phyloP scores from a whole-genome alignment of 306 rosid species.

The Calophaca sinica region DNA sequence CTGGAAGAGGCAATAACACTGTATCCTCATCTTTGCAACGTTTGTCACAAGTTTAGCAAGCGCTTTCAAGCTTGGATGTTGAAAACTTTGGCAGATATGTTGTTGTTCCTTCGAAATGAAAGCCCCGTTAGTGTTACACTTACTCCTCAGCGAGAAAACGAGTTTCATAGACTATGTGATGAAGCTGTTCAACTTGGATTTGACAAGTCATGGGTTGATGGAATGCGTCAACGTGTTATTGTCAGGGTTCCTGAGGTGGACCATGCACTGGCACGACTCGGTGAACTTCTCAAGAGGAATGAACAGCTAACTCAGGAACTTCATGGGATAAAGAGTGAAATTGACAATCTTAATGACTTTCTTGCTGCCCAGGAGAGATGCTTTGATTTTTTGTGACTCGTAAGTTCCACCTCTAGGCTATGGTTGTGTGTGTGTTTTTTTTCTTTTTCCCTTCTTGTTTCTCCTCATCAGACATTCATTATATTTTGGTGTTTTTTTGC shows the following conservation, averaged over 20 bases:
- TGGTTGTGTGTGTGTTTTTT: too few species aligned
- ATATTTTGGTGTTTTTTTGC: too few species aligned
- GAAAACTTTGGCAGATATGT: conserved; percentile 36
- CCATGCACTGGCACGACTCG: neutral
- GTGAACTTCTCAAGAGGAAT: conserved; percentile 3
- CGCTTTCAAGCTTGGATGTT: conserved; percentile 37
- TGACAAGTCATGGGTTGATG: conserved; percentile 40
- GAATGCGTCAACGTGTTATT: conserved; percentile 18
- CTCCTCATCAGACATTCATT: too few species aligned
- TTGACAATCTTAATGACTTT: conserved; percentile 3
- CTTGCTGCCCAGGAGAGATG: conserved; percentile 2
- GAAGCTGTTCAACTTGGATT: conserved; percentile 32
- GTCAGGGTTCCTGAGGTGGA: conserved; percentile 6
- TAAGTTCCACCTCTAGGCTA: neutral
- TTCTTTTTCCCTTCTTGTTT: too few species aligned
- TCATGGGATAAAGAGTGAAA: neutral
- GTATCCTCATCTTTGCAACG: conserved; percentile 40
- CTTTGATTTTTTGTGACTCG: conserved; percentile 33
- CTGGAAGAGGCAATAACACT: conserved; percentile 8
- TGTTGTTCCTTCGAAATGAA: conserved; percentile 26
- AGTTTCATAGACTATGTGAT: conserved; percentile 24
- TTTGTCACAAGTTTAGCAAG: neutral
- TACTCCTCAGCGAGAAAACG: neutral
- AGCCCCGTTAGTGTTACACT: neutral
- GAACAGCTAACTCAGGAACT: conserved; percentile 12